Conservation (phyloP, 208 protist genomes). For the Acanthamoeba sp. region DNA sequence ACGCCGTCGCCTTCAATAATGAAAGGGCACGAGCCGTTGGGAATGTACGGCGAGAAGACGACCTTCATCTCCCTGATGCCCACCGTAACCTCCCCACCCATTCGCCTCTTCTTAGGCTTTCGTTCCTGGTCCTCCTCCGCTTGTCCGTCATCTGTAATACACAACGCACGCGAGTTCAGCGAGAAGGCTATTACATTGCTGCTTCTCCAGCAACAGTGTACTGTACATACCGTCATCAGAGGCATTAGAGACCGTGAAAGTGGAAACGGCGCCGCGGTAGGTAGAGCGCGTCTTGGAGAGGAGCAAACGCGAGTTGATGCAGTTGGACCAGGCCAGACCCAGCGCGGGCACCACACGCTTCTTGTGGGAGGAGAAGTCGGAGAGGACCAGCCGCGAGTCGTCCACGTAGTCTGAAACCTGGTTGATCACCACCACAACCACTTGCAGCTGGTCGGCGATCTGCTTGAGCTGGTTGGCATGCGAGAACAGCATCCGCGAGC, state of each 20-base stretch:
- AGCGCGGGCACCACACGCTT: constrained; percentile 79
- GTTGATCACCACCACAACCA: constrained; percentile 76
- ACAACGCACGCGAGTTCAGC: too few relatives aligned
- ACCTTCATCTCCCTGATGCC: constrained; percentile 75
- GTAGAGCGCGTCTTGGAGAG: constrained; percentile 57
- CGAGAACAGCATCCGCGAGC: constrained; percentile 67
- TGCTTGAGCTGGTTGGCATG: constrained; percentile 76
- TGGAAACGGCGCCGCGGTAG: not conserved
- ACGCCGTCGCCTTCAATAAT: constrained; percentile 76
- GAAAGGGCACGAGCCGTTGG: constrained; percentile 64
- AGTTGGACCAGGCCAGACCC: constrained; percentile 83
- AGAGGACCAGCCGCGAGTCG: not conserved
- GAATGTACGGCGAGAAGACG: constrained; percentile 69
- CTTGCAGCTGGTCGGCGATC: constrained; percentile 78
- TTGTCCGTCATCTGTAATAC: not conserved
- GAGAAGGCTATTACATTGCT: too few relatives aligned
- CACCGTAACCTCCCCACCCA: not conserved
- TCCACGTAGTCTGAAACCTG: constrained; percentile 77
- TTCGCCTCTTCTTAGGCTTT: constrained; percentile 25
- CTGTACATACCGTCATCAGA: constrained; percentile 21
- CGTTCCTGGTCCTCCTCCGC: not conserved
- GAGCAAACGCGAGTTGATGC: constrained; percentile 83
- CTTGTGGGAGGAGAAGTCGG: not conserved
- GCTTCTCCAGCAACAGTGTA: too few relatives aligned
- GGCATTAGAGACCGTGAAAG: not conserved